Percentiles rank a stretch among this genome's conserved stretches.
Conservation (phyloP, 305 asterid genomes). For the Solanum chacoense region DNA sequence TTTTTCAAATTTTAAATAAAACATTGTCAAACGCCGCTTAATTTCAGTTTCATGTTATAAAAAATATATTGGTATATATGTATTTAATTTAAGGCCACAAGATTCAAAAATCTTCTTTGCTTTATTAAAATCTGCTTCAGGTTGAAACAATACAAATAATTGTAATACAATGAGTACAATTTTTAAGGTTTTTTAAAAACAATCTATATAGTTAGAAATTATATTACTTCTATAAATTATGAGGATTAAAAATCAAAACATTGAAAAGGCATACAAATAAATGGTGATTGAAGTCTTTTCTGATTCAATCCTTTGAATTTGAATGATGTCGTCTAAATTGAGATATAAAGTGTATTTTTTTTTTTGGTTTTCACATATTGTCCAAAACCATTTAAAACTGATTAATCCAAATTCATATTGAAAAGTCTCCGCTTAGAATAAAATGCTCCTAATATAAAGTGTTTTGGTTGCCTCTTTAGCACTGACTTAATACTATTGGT, state of each 20-base stretch:
- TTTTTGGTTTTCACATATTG: not conserved
- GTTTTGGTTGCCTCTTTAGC: not conserved
- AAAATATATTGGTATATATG: fast-evolving
- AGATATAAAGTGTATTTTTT: fast-evolving
- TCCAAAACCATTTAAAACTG: fast-evolving
- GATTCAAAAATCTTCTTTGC: fast-evolving
- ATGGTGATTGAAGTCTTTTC: not conserved
- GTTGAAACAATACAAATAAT: not conserved
- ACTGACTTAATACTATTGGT: not conserved
- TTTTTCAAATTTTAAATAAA: not conserved
- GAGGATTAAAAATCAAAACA: not conserved
- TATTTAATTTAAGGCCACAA: not conserved
- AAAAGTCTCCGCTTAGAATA: not conserved
- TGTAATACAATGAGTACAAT: not conserved
- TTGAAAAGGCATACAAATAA: not conserved
- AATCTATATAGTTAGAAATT: not conserved
- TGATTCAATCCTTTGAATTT: not conserved
- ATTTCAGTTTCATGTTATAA: not conserved
- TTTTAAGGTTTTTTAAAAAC: not conserved
- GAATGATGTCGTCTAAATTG: not conserved
- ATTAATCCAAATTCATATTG: not conserved
- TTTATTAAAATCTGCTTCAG: not conserved
- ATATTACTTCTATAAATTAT: not conserved
- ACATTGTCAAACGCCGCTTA: fast-evolving
- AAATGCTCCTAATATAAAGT: not conserved